Conservation (phyloP, 345 rosid species). For the Lumnitzera racemosa region DNA sequence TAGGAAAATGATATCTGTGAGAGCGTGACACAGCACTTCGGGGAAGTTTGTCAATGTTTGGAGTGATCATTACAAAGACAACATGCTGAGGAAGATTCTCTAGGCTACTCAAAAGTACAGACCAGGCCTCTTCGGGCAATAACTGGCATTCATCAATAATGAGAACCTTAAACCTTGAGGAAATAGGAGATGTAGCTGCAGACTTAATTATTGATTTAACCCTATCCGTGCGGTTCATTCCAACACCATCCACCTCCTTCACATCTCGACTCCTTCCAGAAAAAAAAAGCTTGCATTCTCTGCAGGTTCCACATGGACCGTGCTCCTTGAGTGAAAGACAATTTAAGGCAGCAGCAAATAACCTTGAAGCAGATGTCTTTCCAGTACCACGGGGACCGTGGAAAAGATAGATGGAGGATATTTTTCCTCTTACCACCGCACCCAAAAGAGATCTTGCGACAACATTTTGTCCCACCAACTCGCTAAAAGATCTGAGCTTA, state of each 20-base stretch:
- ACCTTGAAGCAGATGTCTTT: constrained; percentile 80
- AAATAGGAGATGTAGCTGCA: constrained; percentile 56
- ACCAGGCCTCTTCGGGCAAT: constrained; percentile 71
- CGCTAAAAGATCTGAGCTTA: constrained; percentile 68
- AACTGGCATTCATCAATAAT: constrained; percentile 87
- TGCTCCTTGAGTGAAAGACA: constrained; percentile 64
- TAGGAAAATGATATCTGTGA: constrained; percentile 77
- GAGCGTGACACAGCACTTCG: constrained; percentile 63
- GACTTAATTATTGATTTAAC: constrained; percentile 57
- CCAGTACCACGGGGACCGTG: constrained; percentile 96
- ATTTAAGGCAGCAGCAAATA: constrained; percentile 89
- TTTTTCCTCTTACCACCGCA: constrained; percentile 67
- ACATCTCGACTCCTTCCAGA: constrained; percentile 66
- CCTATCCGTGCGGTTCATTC: constrained; percentile 49
- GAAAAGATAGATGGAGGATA: constrained; percentile 71
- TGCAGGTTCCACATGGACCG: constrained; percentile 85
- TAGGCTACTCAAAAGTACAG: constrained; percentile 50
- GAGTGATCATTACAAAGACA: constrained; percentile 71
- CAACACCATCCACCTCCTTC: constrained; percentile 66
- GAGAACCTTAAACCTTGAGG: constrained; percentile 73
- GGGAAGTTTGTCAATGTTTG: constrained; percentile 79
- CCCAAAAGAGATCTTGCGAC: constrained; percentile 67
- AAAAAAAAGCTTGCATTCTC: constrained; percentile 61
- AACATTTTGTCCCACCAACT: constrained; percentile 80
- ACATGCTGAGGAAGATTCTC: constrained; percentile 59